These are phyloP conservation scores for Starmerella vitae DNA, from an alignment of 805 yeast genomes.

Conservation along the genomic window DNA sequence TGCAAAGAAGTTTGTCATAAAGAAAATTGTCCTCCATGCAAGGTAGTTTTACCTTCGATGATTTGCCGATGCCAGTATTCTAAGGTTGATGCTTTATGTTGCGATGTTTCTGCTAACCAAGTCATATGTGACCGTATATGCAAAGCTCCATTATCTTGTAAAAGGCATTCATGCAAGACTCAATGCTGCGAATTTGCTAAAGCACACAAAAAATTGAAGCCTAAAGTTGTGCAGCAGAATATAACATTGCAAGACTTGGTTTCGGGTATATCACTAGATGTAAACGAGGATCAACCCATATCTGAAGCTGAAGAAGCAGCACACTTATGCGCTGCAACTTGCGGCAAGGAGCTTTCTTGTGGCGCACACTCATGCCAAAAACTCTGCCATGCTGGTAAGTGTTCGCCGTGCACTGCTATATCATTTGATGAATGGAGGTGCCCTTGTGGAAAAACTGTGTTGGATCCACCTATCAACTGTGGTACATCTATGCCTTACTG, in stretches of 20 bases:
- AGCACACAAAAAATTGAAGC: background rate
- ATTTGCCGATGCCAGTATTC: constrained; percentile 6
- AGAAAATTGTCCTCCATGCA: constrained; percentile 11
- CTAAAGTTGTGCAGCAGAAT: background rate
- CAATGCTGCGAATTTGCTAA: constrained; percentile 9
- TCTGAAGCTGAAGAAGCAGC: constrained; percentile 19
- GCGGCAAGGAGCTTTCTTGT: constrained; percentile 23
- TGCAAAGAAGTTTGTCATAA: constrained; percentile 8
- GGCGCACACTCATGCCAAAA: constrained; percentile 23
- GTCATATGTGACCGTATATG: constrained; percentile 3
- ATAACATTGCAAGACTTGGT: background rate
- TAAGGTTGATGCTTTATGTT: constrained; percentile 20
- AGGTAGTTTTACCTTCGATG: background rate
- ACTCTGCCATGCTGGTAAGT: constrained; percentile 26
- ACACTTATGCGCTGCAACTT: constrained; percentile 23
- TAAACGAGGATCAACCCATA: background rate
- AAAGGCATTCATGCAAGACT: constrained; percentile 4
- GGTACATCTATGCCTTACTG: constrained; percentile 25
- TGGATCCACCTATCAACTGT: constrained; percentile 27
- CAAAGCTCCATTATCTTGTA: constrained; percentile 5
- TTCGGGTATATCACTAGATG: background rate
- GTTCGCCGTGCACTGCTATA: constrained; percentile 25
- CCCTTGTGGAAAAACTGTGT: constrained; percentile 24
- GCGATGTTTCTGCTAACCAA: background rate
- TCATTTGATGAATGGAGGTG: constrained; percentile 24